Evolutionary conservation across 176 grass and related monocot species (phyloP).

Genomic region (Cocos nucifera): DNA sequence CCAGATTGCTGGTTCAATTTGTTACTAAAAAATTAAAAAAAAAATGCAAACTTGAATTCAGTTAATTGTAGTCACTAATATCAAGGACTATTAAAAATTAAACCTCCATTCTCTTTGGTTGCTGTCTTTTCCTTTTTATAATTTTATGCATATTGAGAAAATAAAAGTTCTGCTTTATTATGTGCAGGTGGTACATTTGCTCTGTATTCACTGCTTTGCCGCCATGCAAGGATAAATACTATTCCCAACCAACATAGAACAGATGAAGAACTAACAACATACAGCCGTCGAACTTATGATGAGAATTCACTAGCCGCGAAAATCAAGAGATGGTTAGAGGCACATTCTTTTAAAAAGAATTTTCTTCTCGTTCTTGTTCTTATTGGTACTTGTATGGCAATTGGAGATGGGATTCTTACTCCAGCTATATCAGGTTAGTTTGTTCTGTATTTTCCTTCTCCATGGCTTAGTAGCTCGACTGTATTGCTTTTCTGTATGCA

Average conservation of each 20-base stretch:
- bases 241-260: slow-evolving; percentile 97
- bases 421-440: slow-evolving; percentile 88
- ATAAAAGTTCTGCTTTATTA: not conserved
- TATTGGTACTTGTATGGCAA: slow-evolving; percentile 95
- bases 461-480: too few species aligned
- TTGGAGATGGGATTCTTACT: slow-evolving; percentile 98
- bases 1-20: too few species aligned
- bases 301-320: slow-evolving; percentile 80
- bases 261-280: slow-evolving; percentile 84
- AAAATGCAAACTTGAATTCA: too few species aligned
- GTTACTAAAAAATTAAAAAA: too few species aligned
- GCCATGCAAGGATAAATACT: slow-evolving; percentile 93
- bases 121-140: not conserved
- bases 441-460: slow-evolving; percentile 3
- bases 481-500: too few species aligned
- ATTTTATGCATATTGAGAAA: not conserved
- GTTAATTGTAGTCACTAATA: too few species aligned
- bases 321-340: slow-evolving; percentile 84
- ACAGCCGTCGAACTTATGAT: slow-evolving; percentile 79
- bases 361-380: slow-evolving; percentile 88
- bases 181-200: slow-evolving; percentile 93
- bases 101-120: not conserved
- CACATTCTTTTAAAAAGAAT: slow-evolving; percentile 73
- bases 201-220: slow-evolving; percentile 88
- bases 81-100: too few species aligned